Conservation (phyloP, 371 early-diverging fungal species). For the Mucor plumbeus region DNA sequence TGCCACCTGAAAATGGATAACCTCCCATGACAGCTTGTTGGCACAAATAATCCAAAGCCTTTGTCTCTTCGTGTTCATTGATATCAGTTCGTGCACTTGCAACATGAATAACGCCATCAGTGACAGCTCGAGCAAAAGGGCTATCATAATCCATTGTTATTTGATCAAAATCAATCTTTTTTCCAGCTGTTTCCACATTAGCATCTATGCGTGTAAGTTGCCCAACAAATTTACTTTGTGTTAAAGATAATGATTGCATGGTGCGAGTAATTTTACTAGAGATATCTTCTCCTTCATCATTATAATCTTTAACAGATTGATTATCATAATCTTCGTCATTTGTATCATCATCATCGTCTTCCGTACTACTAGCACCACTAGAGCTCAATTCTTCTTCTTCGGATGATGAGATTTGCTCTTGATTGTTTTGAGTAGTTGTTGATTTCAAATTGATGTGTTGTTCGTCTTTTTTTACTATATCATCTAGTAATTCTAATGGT, state of each 20-base stretch:
- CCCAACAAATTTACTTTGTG: conserved; percentile 16
- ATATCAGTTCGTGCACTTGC: background rate
- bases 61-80: conserved; percentile 11
- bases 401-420: no score
- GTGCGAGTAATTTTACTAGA: conserved; percentile 5
- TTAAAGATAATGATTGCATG: conserved; percentile 3
- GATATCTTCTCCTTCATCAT: background rate
- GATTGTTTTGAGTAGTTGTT: background rate
- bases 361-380: background rate
- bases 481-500: background rate
- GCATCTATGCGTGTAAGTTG: background rate
- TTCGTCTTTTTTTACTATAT: background rate
- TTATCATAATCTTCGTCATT: background rate
- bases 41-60: conserved; percentile 40
- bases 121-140: conserved; percentile 34
- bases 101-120: conserved; percentile 9
- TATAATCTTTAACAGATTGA: background rate
- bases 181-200: background rate
- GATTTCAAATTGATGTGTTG: background rate
- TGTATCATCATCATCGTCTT: background rate
- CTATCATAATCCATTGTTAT: conserved; percentile 36
- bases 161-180: conserved; percentile 2
- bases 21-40: conserved; percentile 56
- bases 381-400: background rate
- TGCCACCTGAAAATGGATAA: conserved; percentile 54